phyloP scores from a whole-genome alignment of 495 filamentous ascomycete genomes.

The Penicillium argentinense region DNA sequence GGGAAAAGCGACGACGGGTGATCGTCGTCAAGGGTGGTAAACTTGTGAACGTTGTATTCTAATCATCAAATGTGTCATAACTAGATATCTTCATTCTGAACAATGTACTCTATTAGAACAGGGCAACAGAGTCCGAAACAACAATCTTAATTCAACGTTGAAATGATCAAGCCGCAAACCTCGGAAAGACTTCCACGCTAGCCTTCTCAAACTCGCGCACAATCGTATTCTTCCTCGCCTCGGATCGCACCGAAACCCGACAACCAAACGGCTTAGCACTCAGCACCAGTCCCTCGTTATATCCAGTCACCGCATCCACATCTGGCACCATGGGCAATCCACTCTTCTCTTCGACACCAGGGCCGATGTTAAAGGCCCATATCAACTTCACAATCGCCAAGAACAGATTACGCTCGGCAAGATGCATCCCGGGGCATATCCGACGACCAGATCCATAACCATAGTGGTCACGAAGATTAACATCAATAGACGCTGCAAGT shows the following conservation, averaged over 20 bases:
- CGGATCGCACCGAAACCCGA: background rate
- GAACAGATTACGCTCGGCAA: slow-evolving; percentile 59
- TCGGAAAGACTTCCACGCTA: background rate
- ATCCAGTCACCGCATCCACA: background rate
- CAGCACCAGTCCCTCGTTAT: background rate
- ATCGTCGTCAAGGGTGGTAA: slow-evolving; percentile 50
- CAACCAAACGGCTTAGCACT: background rate
- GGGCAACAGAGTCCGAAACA: no score
- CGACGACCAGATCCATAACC: slow-evolving; percentile 46
- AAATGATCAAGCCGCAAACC: background rate
- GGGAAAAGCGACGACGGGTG: slow-evolving; percentile 44
- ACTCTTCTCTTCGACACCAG: background rate
- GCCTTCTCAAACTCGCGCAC: background rate
- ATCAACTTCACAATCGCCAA: slow-evolving; percentile 53
- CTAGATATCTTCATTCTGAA: background rate
- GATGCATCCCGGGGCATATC: slow-evolving; percentile 57
- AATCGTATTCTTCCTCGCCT: background rate
- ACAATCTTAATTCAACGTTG: no score
- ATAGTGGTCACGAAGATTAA: slow-evolving; percentile 33
- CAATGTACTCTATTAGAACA: slow-evolving; percentile 10
- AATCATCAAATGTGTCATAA: background rate
- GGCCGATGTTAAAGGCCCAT: slow-evolving; percentile 41
- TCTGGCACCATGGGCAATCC: background rate
- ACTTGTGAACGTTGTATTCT: slow-evolving; percentile 51
- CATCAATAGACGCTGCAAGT: slow-evolving; percentile 23